Evolutionary conservation across 768 basidiomycete genomes (phyloP).

Genomic region (Coprinellus micaceus): DNA sequence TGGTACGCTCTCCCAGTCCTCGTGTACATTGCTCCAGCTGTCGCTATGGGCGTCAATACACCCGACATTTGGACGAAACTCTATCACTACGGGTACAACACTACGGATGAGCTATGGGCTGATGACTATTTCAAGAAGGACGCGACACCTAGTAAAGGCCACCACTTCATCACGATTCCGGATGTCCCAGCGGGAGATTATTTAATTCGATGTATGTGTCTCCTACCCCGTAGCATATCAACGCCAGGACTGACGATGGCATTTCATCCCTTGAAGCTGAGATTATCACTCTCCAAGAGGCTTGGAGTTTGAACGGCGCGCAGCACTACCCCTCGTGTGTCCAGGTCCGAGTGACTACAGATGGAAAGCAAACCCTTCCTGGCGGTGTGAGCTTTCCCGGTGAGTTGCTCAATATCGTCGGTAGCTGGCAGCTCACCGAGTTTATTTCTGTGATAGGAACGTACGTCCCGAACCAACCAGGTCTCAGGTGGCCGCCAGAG

Average conservation of each 20-base stretch:
- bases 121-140: slow-evolving; percentile 6
- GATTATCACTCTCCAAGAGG: slow-evolving; percentile 17
- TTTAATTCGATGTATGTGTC: slow-evolving; percentile 6
- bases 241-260: no score
- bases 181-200: slow-evolving; percentile 12
- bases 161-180: slow-evolving; percentile 10
- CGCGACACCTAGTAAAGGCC: slow-evolving; percentile 2
- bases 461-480: slow-evolving; percentile 14
- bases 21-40: slow-evolving; percentile 11
- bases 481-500: slow-evolving; percentile 14
- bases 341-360: slow-evolving; percentile 32
- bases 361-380: slow-evolving; percentile 13
- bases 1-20: slow-evolving; percentile 1
- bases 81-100: slow-evolving; percentile 8
- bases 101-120: not conserved
- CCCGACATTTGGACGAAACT: slow-evolving; percentile 11
- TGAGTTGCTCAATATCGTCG: not conserved
- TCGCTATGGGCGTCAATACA: not conserved
- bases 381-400: slow-evolving; percentile 17
- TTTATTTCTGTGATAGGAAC: slow-evolving; percentile 1
- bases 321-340: slow-evolving; percentile 42
- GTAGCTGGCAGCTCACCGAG: no score
- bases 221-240: slow-evolving; percentile 7
- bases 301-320: slow-evolving; percentile 28
- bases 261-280: slow-evolving; percentile 25